These are phyloP conservation scores for Pulveroboletus sp. DNA, from an alignment of 768 basidiomycete genomes.

Conservation along the genomic window DNA sequence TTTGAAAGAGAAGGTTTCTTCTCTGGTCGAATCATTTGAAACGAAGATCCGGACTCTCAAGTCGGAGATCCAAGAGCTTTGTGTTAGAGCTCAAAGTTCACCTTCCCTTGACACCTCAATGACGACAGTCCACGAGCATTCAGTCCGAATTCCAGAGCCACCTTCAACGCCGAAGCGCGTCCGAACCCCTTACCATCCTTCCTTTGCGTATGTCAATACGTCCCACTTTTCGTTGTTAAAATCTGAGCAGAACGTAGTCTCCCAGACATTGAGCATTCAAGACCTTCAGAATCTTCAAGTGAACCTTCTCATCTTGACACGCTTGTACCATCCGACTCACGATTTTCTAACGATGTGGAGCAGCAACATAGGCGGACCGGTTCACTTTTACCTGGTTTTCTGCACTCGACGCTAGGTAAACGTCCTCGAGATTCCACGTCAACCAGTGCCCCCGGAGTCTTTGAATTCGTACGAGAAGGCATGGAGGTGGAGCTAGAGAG, in stretches of 20 bases:
- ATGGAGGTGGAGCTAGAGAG: constrained; percentile 37
- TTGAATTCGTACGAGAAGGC: constrained; percentile 41
- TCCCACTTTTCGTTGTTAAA: neutral
- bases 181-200: constrained; percentile 25
- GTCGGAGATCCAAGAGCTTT: constrained; percentile 32
- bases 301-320: constrained; percentile 20
- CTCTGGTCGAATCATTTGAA: constrained; percentile 30
- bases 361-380: constrained; percentile 13
- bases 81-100: constrained; percentile 16
- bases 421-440: constrained; percentile 51
- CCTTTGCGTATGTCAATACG: constrained; percentile 22
- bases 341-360: constrained; percentile 6
- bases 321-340: constrained; percentile 6
- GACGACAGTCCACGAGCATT: constrained; percentile 8
- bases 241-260: constrained; percentile 21
- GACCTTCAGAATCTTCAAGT: constrained; percentile 17
- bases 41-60: constrained; percentile 35
- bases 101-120: constrained; percentile 9
- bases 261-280: constrained; percentile 14
- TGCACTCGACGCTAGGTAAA: constrained; percentile 58
- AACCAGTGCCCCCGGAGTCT: constrained; percentile 38
- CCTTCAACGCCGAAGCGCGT: constrained; percentile 34
- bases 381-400: constrained; percentile 33
- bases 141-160: constrained; percentile 25
- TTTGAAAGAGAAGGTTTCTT: constrained; percentile 28